Evolutionary conservation across 148 eudicot genomes (phyloP), one percentile per base, ranked within the genome.

Genomic region (Amaranthus hypochondriacus): DNA sequence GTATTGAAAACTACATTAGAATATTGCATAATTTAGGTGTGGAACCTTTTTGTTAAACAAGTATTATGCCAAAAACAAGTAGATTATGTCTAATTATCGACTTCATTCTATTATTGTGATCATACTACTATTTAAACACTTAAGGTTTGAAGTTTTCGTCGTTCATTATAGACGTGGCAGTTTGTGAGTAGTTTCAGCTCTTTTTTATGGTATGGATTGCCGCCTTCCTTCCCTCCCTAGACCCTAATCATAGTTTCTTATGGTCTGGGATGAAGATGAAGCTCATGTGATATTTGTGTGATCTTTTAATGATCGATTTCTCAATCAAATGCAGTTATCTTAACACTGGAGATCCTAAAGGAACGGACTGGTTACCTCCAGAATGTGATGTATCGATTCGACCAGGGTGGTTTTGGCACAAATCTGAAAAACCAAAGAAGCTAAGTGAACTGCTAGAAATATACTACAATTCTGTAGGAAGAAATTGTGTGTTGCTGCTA

Each of bases 401-500:
- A 56, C 67, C 80, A 3, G 95, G 97, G 0, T 93, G 98, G 98
- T 93, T 93, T 78, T 93, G 98, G 98, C 97, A 93, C 68, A 88
- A 84, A 82, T 85, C 92, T 0, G 81, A 91, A 69, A 48, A 80
- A 42, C 90, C 97, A 5, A 93, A 93, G 75, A 77, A 74, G 65
- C 85, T 91, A 9, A 89, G 84, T 46, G 28, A 86, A 58, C 82
- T 93, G 2, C 86, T 93, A 0, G 80, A 91, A 66, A 86, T 88
- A 55, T 93, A 91, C 78, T 93, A 89, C 84, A 91, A 89, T 15
- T 93, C 98, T 0, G 97, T 93, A 0, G 98, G 98, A 2, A 80
- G 92, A 55, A 93, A 93, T 18, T 93, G 98, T 69, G 84, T 93
- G 50, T 61, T 91, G 48, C 88, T 93, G 1, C 86, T 93, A 48